Conservation (phyloP, 345 rosid genomes). For the Lagerstroemia speciosa region DNA sequence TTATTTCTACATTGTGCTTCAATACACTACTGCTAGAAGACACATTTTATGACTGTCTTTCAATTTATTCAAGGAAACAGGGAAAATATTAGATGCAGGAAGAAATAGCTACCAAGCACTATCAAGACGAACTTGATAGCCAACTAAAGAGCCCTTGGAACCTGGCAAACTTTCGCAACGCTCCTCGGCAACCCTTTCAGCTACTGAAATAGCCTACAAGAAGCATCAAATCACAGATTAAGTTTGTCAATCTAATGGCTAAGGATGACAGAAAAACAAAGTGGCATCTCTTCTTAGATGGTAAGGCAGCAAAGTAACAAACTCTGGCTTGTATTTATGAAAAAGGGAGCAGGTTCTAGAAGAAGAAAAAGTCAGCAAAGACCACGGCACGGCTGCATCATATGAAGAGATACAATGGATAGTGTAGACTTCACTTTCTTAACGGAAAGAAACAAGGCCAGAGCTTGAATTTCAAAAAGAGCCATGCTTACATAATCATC, state of each 20-base stretch:
- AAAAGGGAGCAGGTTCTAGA: no score
- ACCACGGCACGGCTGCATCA: no score
- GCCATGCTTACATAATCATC: no score
- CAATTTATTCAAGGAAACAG: neutral
- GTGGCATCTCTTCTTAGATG: no score
- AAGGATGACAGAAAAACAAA: neutral
- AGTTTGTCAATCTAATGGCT: neutral
- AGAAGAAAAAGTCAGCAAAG: no score
- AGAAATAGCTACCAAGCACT: constrained; percentile 50
- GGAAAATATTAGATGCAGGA: neutral
- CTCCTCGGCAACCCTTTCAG: constrained; percentile 93
- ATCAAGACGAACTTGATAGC: constrained; percentile 97
- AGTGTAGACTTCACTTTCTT: no score
- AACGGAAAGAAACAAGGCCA: no score
- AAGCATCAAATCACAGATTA: constrained; percentile 8
- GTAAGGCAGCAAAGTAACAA: no score
- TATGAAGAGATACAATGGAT: no score
- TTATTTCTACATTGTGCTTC: neutral
- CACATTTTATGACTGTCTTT: neutral
- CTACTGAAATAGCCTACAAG: constrained; percentile 87
- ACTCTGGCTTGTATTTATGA: no score
- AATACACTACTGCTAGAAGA: neutral
- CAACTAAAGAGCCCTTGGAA: constrained; percentile 70
- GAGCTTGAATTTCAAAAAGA: no score
- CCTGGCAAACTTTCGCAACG: constrained; percentile 89